A percentile compares a stretch with the other conserved stretches of the same genome.
phyloP scores from a whole-genome alignment of 2,329 filamentous ascomycete genomes.

The Colletotrichum salicis region DNA sequence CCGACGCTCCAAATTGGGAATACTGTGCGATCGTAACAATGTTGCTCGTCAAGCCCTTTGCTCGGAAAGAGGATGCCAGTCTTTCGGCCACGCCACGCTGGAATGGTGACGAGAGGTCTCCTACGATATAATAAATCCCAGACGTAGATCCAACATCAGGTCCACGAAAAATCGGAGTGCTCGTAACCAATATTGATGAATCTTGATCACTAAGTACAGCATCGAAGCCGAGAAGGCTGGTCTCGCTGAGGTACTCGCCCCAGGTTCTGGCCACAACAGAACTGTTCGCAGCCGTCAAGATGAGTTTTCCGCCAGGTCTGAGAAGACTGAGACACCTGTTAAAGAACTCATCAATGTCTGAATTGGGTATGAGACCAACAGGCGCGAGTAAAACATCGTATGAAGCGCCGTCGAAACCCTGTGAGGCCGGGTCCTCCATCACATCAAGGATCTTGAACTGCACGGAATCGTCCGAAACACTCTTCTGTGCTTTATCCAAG shows the following conservation, averaged over 20 bases:
- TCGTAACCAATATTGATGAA: background rate
- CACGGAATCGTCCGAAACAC: background rate
- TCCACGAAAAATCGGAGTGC: background rate
- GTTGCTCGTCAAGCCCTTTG: background rate
- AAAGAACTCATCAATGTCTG: slow-evolving; percentile 38
- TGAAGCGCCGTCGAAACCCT: slow-evolving; percentile 38
- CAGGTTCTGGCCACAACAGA: background rate
- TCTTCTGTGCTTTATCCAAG: slow-evolving; percentile 31
- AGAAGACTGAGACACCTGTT: slow-evolving; percentile 39
- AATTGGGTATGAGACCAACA: background rate
- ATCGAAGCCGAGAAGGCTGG: background rate
- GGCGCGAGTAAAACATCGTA: slow-evolving; percentile 46
- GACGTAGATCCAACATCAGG: background rate
- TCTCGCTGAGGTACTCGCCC: background rate
- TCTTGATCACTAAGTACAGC: background rate
- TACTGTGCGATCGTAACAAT: background rate
- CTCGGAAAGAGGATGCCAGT: background rate
- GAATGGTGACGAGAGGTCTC: background rate
- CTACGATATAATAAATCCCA: background rate
- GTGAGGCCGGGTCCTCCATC: slow-evolving; percentile 39
- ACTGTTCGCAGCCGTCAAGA: background rate
- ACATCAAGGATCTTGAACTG: slow-evolving; percentile 47
- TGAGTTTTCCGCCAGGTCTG: slow-evolving; percentile 43
- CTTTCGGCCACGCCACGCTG: background rate
- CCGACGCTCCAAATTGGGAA: background rate